A percentile compares a stretch with the other conserved stretches of the same genome.
Evolutionary conservation across 495 filamentous ascomycete genomes (phyloP).

Genomic region (Neurospora sp.): DNA sequence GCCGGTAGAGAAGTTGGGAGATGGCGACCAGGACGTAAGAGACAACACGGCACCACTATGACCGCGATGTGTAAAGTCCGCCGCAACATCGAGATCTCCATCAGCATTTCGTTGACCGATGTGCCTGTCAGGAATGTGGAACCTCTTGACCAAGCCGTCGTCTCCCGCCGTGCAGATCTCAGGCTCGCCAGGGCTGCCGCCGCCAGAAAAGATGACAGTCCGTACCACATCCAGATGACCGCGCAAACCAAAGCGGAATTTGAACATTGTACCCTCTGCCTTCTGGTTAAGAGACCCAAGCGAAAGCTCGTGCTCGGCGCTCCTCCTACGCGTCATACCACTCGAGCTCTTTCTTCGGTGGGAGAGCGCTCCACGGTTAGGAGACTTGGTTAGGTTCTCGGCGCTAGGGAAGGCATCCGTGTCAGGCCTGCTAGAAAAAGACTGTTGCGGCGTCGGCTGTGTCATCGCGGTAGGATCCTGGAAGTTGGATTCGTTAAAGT

Average conservation of each 20-base stretch:
- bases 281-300: conserved; percentile 36
- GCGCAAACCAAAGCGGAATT: conserved; percentile 81
- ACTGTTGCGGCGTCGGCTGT: conserved; percentile 21
- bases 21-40: conserved; percentile 74
- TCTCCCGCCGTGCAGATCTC: conserved; percentile 96
- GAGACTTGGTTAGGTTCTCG: conserved; percentile 71
- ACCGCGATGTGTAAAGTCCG: conserved; percentile 90
- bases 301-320: conserved; percentile 43
- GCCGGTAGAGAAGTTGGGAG: conserved; percentile 77
- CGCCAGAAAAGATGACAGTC: conserved; percentile 90
- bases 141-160: conserved; percentile 90
- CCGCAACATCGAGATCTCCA: conserved; percentile 74
- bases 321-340: conserved; percentile 45
- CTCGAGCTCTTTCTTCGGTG: conserved; percentile 79
- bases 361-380: conserved; percentile 55
- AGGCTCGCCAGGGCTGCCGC: conserved; percentile 85
- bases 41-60: conserved; percentile 84
- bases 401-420: conserved; percentile 78
- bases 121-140: conserved; percentile 75
- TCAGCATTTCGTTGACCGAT: conserved; percentile 40
- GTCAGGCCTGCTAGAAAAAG: conserved; percentile 54
- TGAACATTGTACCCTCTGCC: conserved; percentile 64
- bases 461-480: conserved; percentile 33
- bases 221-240: conserved; percentile 91
- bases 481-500: conserved; percentile 70